Percentiles rank a stretch among this genome's conserved stretches.
These are phyloP conservation scores for Xylariales sp. DNA, from an alignment of 2,329 filamentous ascomycete species.

Conservation along the genomic window DNA sequence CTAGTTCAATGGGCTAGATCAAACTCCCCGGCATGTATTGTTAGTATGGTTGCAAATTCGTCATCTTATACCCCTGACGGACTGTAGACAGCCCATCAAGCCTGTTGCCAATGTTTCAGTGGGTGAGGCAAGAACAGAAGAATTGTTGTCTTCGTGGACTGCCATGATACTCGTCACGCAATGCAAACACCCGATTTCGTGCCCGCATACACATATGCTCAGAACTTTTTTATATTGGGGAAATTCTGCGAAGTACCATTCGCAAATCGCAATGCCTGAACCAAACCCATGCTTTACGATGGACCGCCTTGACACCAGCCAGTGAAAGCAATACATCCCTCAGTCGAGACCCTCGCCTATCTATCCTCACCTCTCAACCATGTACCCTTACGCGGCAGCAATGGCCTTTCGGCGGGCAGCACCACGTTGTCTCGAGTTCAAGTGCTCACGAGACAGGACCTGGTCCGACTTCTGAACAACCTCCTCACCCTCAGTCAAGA, in stretches of 20 bases:
- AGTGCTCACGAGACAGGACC: conserved; percentile 63
- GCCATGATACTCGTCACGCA: conserved; percentile 6
- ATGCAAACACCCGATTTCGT: conserved; percentile 4
- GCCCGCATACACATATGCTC: conserved; percentile 6
- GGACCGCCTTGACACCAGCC: conserved; percentile 32
- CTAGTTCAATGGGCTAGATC: too few relatives aligned
- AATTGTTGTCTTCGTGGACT: conserved; percentile 5
- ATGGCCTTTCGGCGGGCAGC: conserved; percentile 59
- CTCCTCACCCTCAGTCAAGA: conserved; percentile 97
- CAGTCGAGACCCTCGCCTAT: conserved; percentile 19
- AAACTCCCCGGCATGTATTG: too few relatives aligned
- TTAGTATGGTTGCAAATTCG: too few relatives aligned
- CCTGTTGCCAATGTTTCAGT: too few relatives aligned
- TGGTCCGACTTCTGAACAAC: conserved; percentile 83
- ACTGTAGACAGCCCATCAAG: too few relatives aligned
- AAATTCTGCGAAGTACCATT: conserved; percentile 9
- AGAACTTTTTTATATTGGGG: conserved; percentile 11
- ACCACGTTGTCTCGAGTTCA: conserved; percentile 92
- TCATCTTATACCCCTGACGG: too few relatives aligned
- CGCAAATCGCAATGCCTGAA: conserved; percentile 29
- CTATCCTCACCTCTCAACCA: conserved; percentile 17
- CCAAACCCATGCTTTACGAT: conserved; percentile 31
- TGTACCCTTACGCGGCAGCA: conserved; percentile 52
- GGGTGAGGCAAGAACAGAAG: too few relatives aligned
- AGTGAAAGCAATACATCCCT: conserved; percentile 29